Conservation (phyloP, 2,329 filamentous ascomycete species). For the Aaosphaeria arxii region DNA sequence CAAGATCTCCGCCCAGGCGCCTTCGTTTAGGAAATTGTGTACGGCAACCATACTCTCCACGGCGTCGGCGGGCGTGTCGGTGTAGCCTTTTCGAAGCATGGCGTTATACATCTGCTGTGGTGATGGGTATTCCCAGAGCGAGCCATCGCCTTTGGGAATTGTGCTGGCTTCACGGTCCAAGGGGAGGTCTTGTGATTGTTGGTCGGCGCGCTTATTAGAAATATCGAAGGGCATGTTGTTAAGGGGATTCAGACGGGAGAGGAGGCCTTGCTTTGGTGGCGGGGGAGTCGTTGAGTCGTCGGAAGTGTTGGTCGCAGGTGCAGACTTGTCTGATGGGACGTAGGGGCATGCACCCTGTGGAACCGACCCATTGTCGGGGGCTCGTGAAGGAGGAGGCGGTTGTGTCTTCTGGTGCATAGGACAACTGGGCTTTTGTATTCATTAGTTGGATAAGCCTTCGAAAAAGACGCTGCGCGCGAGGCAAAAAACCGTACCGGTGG, state of each 20-base stretch:
- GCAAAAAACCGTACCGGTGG: constrained; percentile 51
- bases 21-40: constrained; percentile 97
- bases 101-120: constrained; percentile 99
- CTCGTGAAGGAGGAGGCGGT: constrained; percentile 25
- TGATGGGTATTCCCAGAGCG: constrained; percentile 96
- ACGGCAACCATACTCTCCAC: constrained; percentile 97
- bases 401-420: constrained; percentile 61
- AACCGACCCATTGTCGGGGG: constrained; percentile 21
- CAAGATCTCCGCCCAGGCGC: constrained; percentile 92
- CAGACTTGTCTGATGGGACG: constrained; percentile 42
- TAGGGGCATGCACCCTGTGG: constrained; percentile 51
- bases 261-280: constrained; percentile 47
- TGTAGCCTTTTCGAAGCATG: constrained; percentile 91
- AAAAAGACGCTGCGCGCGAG: constrained; percentile 1
- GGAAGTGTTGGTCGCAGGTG: constrained; percentile 16
- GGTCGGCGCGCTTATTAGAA: constrained; percentile 71
- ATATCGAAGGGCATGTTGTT: constrained; percentile 95
- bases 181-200: constrained; percentile 72
- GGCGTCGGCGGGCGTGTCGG: constrained; percentile 86
- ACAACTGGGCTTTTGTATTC: constrained; percentile 56
- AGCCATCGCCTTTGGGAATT: constrained; percentile 78
- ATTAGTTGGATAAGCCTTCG: constrained; percentile 15
- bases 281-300: constrained; percentile 24
- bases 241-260: constrained; percentile 70
- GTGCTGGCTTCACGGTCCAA: constrained; percentile 80